Evolutionary conservation across 1,284 basidiomycete genomes (phyloP), one percentile per base, ranked within the genome.

Genomic region (Pascua guehoae): DNA sequence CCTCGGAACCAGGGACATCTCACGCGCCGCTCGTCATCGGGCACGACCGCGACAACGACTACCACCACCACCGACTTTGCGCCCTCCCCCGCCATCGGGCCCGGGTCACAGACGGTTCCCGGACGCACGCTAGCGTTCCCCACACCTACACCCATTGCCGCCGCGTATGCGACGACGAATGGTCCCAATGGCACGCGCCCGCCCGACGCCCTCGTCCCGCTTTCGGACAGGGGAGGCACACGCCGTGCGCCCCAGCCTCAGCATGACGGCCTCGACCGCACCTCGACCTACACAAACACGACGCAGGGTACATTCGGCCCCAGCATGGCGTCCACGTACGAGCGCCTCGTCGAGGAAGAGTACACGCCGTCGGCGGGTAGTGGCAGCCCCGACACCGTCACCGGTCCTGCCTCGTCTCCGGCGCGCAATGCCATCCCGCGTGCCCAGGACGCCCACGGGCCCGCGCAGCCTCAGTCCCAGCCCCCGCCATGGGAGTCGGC

Each of bases 1-100:
- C 54, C 54, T 9, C 49, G 54, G 14, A 15, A 42, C 5, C 36
- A 49, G 47, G 42, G 17, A 32, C 24, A 32, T 32, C 24, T 46
- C 24, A 39, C 46, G 17, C 65, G 69, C 36, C 63, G 69, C 1
- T 61, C 64, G 15, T 72, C 69, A 5, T 66, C 67, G 2, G 61
- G 62, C 2, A 68, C 67, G 5, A 69, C 64, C 5, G 64, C 65
- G 1, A 66, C 66, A 2, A 68, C 62, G 8, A 65, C 65, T 1
- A 66, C 66, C 2, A 68, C 62, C 8, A 64, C 63, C 1, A 58
- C 54, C 2, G 62, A 67, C 42, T 41, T 48, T 14, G 53, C 41
- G 1, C 39, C 49, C 4, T 12, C 5, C 14, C 56, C 54, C 4
- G 38, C 39, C 9, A 24, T 41, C 24, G 24, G 24, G 24, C 24